Percentiles rank a stretch among this genome's conserved stretches.
phyloP scores from a whole-genome alignment of 2,329 filamentous ascomycete species.

The Monilinia polystroma region DNA sequence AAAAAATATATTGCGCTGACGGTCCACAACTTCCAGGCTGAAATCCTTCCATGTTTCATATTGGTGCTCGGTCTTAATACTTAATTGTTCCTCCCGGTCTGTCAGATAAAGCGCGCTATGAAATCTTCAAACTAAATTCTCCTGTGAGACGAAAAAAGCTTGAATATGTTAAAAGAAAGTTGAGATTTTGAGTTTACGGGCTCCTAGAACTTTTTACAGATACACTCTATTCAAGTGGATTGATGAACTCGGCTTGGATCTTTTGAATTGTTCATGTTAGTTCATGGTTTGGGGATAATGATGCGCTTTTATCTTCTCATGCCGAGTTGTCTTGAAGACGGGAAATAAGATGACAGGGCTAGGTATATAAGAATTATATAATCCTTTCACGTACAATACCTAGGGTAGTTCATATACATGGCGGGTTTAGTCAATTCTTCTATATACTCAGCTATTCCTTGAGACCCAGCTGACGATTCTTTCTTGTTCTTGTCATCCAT shows the following conservation, averaged over 20 bases:
- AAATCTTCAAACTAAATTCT: not conserved
- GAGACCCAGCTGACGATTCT: not conserved
- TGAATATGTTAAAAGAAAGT: too few species aligned
- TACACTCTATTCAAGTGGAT: not conserved
- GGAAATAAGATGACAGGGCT: not conserved
- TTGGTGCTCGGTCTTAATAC: not conserved
- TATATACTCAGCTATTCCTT: not conserved
- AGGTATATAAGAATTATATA: slow-evolving; percentile 2
- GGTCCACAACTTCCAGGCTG: slow-evolving; percentile 2
- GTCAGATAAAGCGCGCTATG: not conserved
- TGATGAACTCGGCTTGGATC: not conserved
- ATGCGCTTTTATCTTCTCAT: not conserved
- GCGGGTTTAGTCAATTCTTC: not conserved
- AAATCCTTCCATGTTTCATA: not conserved
- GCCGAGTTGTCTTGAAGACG: not conserved
- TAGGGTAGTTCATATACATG: not conserved
- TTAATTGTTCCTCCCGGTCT: not conserved
- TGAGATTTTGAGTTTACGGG: not conserved
- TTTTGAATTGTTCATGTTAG: not conserved
- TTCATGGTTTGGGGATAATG: not conserved
- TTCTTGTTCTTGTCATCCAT: not conserved
- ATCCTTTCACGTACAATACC: slow-evolving; percentile 10
- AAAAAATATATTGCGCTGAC: not conserved
- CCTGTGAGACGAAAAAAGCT: not conserved
- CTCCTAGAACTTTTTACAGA: not conserved